Conservation (phyloP, 2,329 filamentous ascomycete genomes). For the Arthrobotrys iridis region DNA sequence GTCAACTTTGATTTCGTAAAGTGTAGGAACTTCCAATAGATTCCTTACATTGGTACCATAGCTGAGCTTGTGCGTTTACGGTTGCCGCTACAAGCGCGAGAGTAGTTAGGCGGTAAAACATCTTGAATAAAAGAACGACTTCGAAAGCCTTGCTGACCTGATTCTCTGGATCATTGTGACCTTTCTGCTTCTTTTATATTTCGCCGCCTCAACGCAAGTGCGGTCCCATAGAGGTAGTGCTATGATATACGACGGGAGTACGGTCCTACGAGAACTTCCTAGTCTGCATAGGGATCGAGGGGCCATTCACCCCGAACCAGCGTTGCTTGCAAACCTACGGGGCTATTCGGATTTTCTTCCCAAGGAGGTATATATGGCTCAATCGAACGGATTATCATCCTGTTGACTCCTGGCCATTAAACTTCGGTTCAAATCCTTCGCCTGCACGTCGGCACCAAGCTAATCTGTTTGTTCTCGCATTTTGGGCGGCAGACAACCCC, state of each 20-base stretch:
- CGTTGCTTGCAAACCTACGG: not conserved
- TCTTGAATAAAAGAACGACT: not conserved
- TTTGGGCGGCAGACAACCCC: too few relatives aligned
- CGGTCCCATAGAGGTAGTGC: not conserved
- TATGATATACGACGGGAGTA: not conserved
- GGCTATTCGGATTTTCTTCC: not conserved
- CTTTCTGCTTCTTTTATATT: not conserved
- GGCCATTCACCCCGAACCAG: conserved; percentile 6
- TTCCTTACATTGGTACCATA: conserved; percentile 30
- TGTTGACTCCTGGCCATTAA: not conserved
- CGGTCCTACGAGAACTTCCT: conserved; percentile 4
- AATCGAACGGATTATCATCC: conserved; percentile 12
- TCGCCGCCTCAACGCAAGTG: too few relatives aligned
- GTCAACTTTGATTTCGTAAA: not conserved
- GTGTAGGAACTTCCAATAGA: not conserved
- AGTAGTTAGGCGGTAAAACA: conserved; percentile 17
- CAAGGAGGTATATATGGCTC: not conserved
- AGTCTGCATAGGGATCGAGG: not conserved
- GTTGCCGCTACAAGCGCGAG: conserved; percentile 18
- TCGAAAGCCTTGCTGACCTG: not conserved
- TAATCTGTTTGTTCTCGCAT: too few relatives aligned
- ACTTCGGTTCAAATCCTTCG: too few relatives aligned
- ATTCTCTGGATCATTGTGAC: not conserved
- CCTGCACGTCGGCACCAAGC: too few relatives aligned
- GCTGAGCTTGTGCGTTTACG: conserved; percentile 11